These are phyloP conservation scores for Populus simonii DNA, from an alignment of 345 rosid genomes.

Conservation along the genomic window DNA sequence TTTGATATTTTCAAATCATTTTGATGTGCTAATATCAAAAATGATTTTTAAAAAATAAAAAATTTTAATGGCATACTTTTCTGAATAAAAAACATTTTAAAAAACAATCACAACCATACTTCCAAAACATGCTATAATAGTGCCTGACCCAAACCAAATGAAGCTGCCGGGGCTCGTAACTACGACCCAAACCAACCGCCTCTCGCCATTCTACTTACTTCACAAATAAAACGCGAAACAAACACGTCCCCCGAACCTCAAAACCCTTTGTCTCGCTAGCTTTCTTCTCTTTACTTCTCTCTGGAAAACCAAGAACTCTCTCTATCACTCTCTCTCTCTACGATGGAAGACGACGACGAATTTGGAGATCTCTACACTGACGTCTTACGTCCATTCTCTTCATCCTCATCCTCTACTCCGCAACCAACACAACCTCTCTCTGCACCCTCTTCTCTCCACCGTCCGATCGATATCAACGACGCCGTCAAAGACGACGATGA, in stretches of 20 bases:
- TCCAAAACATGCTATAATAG: no score
- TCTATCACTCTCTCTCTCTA: not conserved
- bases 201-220: not conserved
- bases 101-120: no score
- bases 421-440: slow-evolving; percentile 24
- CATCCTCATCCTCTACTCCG: slow-evolving; percentile 31
- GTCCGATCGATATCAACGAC: slow-evolving; percentile 62
- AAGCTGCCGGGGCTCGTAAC: no score
- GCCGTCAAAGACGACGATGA: slow-evolving; percentile 21
- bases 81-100: no score
- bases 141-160: no score
- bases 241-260: not conserved
- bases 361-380: slow-evolving; percentile 98
- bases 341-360: slow-evolving; percentile 97
- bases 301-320: not conserved
- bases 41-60: no score
- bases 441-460: slow-evolving; percentile 29
- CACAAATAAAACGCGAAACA: not conserved
- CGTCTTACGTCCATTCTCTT: slow-evolving; percentile 56
- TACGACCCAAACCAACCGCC: not conserved
- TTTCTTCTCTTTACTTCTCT: not conserved
- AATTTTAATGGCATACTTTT: no score
- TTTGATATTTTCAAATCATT: no score
- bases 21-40: no score
- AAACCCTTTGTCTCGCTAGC: slow-evolving; percentile 4